These are phyloP conservation scores for Chrysoporthe austroafricana DNA, from an alignment of 2,329 filamentous ascomycete species.

Conservation along the genomic window DNA sequence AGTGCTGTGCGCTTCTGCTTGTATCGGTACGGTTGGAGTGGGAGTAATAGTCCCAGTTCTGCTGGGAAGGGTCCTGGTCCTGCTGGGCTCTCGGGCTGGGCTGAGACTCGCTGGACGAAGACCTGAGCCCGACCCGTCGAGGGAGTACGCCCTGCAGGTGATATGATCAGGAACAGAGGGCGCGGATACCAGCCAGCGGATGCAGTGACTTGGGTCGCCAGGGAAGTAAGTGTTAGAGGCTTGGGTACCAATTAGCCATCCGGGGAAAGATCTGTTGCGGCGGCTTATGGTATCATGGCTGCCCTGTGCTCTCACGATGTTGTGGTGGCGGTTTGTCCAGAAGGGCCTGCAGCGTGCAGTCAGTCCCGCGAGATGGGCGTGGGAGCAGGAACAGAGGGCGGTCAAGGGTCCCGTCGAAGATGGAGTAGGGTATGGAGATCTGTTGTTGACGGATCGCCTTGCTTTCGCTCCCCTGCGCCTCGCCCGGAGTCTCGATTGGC, in stretches of 20 bases:
- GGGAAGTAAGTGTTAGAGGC: background rate
- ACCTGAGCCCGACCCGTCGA: background rate
- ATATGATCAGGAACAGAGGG: background rate
- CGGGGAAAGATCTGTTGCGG: background rate
- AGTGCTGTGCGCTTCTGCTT: slow-evolving; percentile 1
- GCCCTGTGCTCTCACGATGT: slow-evolving; percentile 1
- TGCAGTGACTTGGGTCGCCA: background rate
- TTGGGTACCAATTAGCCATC: slow-evolving; percentile 1
- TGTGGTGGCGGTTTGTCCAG: slow-evolving; percentile 10
- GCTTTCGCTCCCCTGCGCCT: slow-evolving; percentile 1
- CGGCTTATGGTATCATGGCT: slow-evolving; percentile 19
- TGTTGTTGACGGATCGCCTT: slow-evolving; percentile 11
- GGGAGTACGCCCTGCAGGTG: background rate
- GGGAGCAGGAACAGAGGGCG: slow-evolving; percentile 12
- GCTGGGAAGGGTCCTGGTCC: background rate
- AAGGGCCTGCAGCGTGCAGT: background rate
- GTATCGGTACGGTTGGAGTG: background rate
- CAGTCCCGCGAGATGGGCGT: background rate
- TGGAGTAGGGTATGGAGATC: slow-evolving; percentile 12
- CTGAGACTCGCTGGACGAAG: background rate
- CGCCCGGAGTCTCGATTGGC: slow-evolving; percentile 3
- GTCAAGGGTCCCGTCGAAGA: slow-evolving; percentile 13
- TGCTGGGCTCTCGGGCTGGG: background rate
- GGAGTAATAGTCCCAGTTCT: background rate
- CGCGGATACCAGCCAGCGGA: background rate